phyloP scores from a whole-genome alignment of 352 stramenopile genomes.

The Phytophthora megakarya region DNA sequence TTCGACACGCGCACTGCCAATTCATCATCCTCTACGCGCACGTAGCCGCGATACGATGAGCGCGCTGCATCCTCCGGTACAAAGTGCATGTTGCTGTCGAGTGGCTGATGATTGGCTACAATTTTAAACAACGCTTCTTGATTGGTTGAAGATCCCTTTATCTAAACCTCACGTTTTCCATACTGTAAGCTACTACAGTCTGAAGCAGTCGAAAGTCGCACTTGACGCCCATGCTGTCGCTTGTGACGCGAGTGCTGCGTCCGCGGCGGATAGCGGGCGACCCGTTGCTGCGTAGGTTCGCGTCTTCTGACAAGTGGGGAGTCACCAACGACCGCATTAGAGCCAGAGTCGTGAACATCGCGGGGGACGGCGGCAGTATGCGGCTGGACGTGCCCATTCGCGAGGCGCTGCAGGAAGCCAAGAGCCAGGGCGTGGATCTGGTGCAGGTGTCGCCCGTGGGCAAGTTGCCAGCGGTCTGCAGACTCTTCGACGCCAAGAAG shows the following conservation, averaged over 20 bases:
- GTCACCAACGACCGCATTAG: conserved; percentile 69
- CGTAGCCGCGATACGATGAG: conserved; percentile 56
- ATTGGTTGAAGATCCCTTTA: not conserved
- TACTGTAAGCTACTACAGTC: too few species aligned
- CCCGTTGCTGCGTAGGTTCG: conserved; percentile 28
- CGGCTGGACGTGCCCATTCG: conserved; percentile 53
- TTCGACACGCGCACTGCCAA: conserved; percentile 55
- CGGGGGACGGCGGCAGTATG: conserved; percentile 57
- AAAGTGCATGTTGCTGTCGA: conserved; percentile 29
- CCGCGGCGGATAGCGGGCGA: conserved; percentile 7
- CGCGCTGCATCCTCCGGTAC: conserved; percentile 50
- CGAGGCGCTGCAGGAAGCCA: conserved; percentile 60
- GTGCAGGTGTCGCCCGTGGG: conserved; percentile 68
- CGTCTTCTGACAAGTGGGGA: conserved; percentile 49
- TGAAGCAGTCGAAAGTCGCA: conserved; percentile 23
- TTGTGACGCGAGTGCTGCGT: conserved; percentile 5
- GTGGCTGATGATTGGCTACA: not conserved
- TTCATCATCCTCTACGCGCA: conserved; percentile 55
- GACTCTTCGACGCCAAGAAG: conserved; percentile 82
- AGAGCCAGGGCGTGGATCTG: conserved; percentile 58
- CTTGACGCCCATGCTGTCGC: conserved; percentile 17
- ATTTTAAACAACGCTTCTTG: not conserved
- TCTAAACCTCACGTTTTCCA: conserved; percentile 16
- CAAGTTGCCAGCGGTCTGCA: conserved; percentile 48
- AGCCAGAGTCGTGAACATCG: conserved; percentile 56